phyloP scores from a whole-genome alignment of 2,329 filamentous ascomycete genomes.

The Penicillium brevicompactum region DNA sequence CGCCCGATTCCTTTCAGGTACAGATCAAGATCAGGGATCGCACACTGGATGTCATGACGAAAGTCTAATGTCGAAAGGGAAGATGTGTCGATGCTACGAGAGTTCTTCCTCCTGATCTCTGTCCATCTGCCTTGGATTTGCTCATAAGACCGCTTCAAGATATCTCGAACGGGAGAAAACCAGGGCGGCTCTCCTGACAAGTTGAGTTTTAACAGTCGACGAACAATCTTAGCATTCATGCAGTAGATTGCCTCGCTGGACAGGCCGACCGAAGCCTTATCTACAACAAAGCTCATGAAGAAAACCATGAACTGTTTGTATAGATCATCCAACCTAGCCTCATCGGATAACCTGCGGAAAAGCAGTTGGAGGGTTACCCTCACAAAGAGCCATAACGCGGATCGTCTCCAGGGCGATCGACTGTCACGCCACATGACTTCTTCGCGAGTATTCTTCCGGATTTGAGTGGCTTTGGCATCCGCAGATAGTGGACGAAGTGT shows the following conservation, averaged over 20 bases:
- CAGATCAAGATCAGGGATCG: conserved; percentile 12
- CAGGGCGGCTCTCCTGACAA: conserved; percentile 9
- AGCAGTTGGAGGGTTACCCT: conserved; percentile 34
- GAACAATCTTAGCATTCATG: conserved; percentile 50
- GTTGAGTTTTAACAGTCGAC: conserved; percentile 47
- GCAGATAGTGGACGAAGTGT: background rate
- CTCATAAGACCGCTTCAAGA: conserved; percentile 2
- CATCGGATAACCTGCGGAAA: background rate
- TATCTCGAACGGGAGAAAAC: conserved; percentile 11
- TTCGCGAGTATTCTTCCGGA: conserved; percentile 59
- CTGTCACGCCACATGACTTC: conserved; percentile 51
- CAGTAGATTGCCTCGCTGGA: conserved; percentile 29
- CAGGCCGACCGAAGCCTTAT: conserved; percentile 24
- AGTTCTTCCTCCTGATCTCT: conserved; percentile 9
- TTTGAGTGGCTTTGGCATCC: conserved; percentile 17
- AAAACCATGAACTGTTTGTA: conserved; percentile 59
- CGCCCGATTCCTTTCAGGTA: conserved; percentile 7
- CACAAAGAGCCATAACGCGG: conserved; percentile 58
- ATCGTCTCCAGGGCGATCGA: conserved; percentile 52
- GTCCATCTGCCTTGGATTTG: conserved; percentile 1
- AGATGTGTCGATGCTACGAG: background rate
- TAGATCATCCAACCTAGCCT: background rate
- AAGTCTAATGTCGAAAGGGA: conserved; percentile 8
- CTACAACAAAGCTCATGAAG: conserved; percentile 45
- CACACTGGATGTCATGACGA: conserved; percentile 8